Percentiles rank a stretch among this genome's conserved stretches.
phyloP scores from a whole-genome alignment of 352 stramenopile genomes.

The Phytophthora tentaculata region DNA sequence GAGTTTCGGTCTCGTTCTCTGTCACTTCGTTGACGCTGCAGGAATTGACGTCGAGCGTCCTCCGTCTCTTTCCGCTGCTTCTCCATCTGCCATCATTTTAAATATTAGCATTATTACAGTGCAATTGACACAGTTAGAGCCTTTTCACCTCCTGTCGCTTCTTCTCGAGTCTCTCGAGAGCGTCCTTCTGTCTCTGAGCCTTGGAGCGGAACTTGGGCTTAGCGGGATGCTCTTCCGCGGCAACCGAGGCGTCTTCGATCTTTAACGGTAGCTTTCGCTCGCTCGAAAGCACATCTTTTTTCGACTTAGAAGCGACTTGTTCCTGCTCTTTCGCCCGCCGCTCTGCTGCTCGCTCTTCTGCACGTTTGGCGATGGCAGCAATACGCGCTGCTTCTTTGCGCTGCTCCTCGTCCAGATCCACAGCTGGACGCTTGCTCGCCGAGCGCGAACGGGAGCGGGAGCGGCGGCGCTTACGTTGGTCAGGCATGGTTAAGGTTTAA shows the following conservation, averaged over 20 bases:
- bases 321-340: constrained; percentile 35
- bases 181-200: constrained; percentile 78
- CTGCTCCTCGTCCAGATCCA: constrained; percentile 42
- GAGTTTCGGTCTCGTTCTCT: constrained; percentile 31
- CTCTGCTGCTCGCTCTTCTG: constrained; percentile 69
- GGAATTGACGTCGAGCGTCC: constrained; percentile 66
- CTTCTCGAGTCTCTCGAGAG: constrained; percentile 70
- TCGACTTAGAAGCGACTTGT: neutral
- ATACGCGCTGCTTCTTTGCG: constrained; percentile 73
- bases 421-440: constrained; percentile 12
- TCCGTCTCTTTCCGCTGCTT: constrained; percentile 60
- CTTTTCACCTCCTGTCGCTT: constrained; percentile 62
- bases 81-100: constrained; percentile 49
- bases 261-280: constrained; percentile 46
- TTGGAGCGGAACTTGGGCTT: constrained; percentile 85
- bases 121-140: constrained; percentile 4
- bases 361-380: constrained; percentile 67
- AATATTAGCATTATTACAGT: constrained; percentile 7
- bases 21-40: constrained; percentile 58
- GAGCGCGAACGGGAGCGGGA: constrained; percentile 50
- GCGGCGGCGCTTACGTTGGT: constrained; percentile 52
- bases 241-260: constrained; percentile 20
- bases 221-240: neutral
- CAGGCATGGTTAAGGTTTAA: constrained; percentile 27
- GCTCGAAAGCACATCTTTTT: constrained; percentile 24